Evolutionary conservation across 495 filamentous ascomycete species (phyloP).

Genomic region (Penicillium psychrofluorescens): DNA sequence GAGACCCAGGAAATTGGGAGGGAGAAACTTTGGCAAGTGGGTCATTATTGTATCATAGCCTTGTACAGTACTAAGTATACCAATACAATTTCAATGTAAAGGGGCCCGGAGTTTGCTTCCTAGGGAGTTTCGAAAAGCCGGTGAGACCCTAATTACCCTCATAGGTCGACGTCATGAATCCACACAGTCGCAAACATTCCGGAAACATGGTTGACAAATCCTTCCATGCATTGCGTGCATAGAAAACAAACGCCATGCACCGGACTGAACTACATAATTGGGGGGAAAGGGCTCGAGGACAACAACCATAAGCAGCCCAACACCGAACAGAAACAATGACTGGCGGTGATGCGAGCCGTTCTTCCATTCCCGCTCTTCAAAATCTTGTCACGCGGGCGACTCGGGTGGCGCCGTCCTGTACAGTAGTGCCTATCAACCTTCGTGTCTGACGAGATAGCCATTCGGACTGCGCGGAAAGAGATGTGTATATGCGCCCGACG

Average conservation of each 20-base stretch:
- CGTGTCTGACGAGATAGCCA: constrained; percentile 30
- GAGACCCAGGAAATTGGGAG: constrained; percentile 13
- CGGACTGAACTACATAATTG: constrained; percentile 5
- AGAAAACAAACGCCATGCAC: constrained; percentile 8
- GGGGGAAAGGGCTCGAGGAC: too few relatives aligned
- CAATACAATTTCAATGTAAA: constrained; percentile 5
- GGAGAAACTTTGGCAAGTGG: constrained; percentile 18
- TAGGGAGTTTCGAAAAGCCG: constrained; percentile 17
- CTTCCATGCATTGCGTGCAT: constrained; percentile 11
- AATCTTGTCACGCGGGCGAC: too few relatives aligned
- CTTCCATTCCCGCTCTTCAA: too few relatives aligned
- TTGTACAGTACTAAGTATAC: constrained; percentile 2
- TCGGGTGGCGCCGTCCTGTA: too few relatives aligned
- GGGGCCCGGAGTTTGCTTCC: not conserved
- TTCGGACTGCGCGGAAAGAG: constrained; percentile 33
- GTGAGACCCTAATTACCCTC: constrained; percentile 12
- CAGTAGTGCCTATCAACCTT: constrained; percentile 5
- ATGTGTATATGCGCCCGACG: constrained; percentile 6
- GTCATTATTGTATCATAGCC: constrained; percentile 10
- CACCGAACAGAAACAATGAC: too few relatives aligned
- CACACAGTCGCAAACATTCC: too few relatives aligned
- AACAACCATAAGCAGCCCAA: too few relatives aligned
- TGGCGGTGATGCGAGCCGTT: too few relatives aligned
- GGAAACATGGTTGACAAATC: constrained; percentile 4
- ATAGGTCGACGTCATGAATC: not conserved